phyloP scores from a whole-genome alignment of 768 basidiomycete species.

The Tulasnella calospora region DNA sequence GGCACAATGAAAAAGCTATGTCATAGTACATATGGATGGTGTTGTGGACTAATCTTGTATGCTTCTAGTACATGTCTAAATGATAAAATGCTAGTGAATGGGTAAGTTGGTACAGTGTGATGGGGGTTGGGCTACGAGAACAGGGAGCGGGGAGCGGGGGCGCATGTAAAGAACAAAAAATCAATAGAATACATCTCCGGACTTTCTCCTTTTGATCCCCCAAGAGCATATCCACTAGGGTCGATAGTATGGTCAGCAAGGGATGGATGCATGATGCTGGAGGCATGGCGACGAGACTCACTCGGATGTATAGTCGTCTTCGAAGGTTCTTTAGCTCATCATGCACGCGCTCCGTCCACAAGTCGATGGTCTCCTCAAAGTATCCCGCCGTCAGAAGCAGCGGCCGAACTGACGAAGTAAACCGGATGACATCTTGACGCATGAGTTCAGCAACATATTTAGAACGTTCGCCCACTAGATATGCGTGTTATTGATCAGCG shows the following conservation, averaged over 20 bases:
- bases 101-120: too few species aligned
- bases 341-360: neutral
- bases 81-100: too few species aligned
- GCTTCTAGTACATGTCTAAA: neutral
- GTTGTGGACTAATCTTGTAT: neutral
- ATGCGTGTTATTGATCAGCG: neutral
- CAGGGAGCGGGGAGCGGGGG: too few species aligned
- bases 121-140: too few species aligned
- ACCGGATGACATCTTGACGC: neutral
- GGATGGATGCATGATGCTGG: too few species aligned
- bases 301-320: slow-evolving; percentile 1
- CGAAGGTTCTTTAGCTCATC: neutral
- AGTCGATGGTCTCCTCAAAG: slow-evolving; percentile 15
- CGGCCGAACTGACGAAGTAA: neutral
- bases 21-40: neutral
- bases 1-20: neutral
- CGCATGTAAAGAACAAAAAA: too few species aligned
- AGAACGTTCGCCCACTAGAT: neutral
- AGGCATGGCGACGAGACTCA: neutral
- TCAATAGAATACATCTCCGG: too few species aligned
- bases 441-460: slow-evolving; percentile 11
- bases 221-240: too few species aligned
- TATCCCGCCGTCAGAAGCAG: slow-evolving; percentile 11
- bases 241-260: too few species aligned
- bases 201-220: too few species aligned